Base-by-base conservation (phyloP, 371 early-diverging fungal species). In the Capniomyces stellatus region DNA sequence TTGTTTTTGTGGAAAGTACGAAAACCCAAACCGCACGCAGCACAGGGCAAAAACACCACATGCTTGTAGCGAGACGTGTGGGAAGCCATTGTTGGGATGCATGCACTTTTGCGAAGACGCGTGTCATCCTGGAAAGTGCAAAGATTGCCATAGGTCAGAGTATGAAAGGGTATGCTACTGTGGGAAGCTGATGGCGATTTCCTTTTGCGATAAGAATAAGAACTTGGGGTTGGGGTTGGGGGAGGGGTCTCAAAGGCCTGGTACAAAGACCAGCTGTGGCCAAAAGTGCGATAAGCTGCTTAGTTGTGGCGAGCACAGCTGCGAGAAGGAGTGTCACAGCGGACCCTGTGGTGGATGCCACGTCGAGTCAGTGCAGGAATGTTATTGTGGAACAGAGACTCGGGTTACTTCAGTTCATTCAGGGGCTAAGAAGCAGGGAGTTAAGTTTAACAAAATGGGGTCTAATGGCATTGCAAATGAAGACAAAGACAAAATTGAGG, bases 91-190 rank as follows among this genome's bases (percentile, higher is more conserved):
- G 6, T 52, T 59, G 0, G 44, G 58, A 19, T 72, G 68, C 53
- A 54, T 51, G 13, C 69, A 74, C 54, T 41, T 62, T 1, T 69
- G 64, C 25, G 52, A 57, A 54, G 73, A 78, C 50, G 83, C 73
- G 21, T 92, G 93, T 57, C 95, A 94, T 69, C 92, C 95, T 8
- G 95, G 95, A 1, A 92, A 91, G 15, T 94, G 95, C 56, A 82
- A 85, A 27, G 88, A 90, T 1, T 94, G 95, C 64, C 78, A 79
- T 22, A 75, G 78, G 13, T 67, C 83, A 67, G 85, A 85, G 2
- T 84, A 88, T 1, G 61, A 71, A 4, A 72, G 75, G 41, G 64
- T 63, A 4, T 95, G 95, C 68, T 81, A 75, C 61, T 94, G 95
- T 67, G 90, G 90, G 10, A 75, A 76, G 39, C 64, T 73, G 13